These are phyloP conservation scores for Candida suzukii DNA, from an alignment of 805 yeast species.

Conservation along the genomic window DNA sequence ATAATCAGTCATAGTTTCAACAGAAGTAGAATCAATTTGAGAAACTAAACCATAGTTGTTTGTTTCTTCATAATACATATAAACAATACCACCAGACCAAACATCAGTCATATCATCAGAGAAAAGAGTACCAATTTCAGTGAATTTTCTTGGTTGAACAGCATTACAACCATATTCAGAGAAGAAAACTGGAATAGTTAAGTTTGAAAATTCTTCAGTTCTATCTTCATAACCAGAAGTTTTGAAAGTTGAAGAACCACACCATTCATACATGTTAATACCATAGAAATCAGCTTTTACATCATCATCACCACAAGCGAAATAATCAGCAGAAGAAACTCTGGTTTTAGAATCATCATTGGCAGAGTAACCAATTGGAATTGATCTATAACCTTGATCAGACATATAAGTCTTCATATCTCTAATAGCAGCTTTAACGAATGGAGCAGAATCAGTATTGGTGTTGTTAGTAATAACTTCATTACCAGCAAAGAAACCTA, in stretches of 20 bases:
- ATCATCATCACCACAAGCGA: constrained; percentile 63
- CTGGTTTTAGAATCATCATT: constrained; percentile 68
- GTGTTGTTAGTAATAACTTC: constrained; percentile 65
- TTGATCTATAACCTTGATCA: constrained; percentile 51
- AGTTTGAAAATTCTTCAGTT: constrained; percentile 56
- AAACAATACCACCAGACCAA: constrained; percentile 89
- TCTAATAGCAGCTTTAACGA: constrained; percentile 78
- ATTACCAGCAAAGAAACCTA: constrained; percentile 84
- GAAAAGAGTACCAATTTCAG: constrained; percentile 62
- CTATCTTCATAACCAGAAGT: constrained; percentile 60
- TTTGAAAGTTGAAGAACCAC: constrained; percentile 55
- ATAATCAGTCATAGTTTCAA: constrained; percentile 58
- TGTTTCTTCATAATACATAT: constrained; percentile 74
- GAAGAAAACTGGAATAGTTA: constrained; percentile 70
- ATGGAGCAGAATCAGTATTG: constrained; percentile 72
- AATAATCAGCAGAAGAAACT: constrained; percentile 64
- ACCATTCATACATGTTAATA: constrained; percentile 88
- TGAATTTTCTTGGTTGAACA: constrained; percentile 63
- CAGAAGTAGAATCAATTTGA: constrained; percentile 36
- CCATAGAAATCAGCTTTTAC: constrained; percentile 76
- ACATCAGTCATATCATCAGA: constrained; percentile 67
- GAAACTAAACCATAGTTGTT: constrained; percentile 72
- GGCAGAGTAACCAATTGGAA: constrained; percentile 80
- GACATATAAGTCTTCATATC: constrained; percentile 65
- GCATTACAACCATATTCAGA: constrained; percentile 80